phyloP scores from a whole-genome alignment of 345 rosid species.

The Populus pruinosa region DNA sequence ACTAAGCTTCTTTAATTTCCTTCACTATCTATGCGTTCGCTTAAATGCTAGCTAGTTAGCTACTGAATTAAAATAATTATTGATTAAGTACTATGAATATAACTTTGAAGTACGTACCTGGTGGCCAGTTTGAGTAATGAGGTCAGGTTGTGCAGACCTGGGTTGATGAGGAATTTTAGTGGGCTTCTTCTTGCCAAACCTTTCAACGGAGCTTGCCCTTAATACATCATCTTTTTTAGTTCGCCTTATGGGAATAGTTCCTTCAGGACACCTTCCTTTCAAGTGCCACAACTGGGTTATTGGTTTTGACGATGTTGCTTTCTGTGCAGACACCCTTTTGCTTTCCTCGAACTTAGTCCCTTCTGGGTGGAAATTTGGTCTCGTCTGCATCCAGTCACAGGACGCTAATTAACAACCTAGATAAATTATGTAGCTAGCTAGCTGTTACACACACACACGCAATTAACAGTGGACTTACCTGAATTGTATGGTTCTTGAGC shows the following conservation, averaged over 20 bases:
- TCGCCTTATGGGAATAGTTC: slow-evolving; percentile 84
- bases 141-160: slow-evolving; percentile 78
- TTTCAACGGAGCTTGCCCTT: slow-evolving; percentile 84
- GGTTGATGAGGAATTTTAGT: slow-evolving; percentile 64
- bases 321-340: slow-evolving; percentile 45
- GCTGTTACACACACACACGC: too few species aligned
- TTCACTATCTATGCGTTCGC: too few species aligned
- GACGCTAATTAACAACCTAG: not conserved
- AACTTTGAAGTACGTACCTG: slow-evolving; percentile 44
- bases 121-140: slow-evolving; percentile 78
- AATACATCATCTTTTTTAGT: slow-evolving; percentile 73
- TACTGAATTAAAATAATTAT: too few species aligned
- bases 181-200: slow-evolving; percentile 83
- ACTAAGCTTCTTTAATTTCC: too few species aligned
- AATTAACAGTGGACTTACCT: slow-evolving; percentile 33
- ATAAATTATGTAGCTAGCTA: too few species aligned
- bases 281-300: slow-evolving; percentile 77
- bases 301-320: slow-evolving; percentile 25
- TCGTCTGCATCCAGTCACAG: slow-evolving; percentile 44
- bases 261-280: slow-evolving; percentile 69
- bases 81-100: not conserved
- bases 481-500: slow-evolving; percentile 85
- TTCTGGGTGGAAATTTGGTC: slow-evolving; percentile 77
- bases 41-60: too few species aligned
- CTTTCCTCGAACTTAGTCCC: slow-evolving; percentile 53